Evolutionary conservation across 2,329 filamentous ascomycete species (phyloP).

Genomic region (Didymellaceae sp.): DNA sequence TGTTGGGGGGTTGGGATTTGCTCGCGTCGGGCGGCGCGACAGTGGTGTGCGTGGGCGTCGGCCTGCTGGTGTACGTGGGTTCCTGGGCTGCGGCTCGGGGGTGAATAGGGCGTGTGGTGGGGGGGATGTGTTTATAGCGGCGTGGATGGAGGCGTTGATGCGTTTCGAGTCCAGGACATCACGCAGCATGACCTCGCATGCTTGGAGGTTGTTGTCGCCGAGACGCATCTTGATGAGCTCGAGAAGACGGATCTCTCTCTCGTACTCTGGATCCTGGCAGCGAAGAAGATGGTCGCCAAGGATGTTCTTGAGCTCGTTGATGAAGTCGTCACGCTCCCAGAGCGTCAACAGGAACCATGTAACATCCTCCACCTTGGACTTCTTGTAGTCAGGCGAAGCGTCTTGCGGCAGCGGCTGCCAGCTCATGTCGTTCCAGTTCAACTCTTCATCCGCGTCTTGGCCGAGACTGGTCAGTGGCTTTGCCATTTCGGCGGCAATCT

Average conservation of each 20-base stretch:
- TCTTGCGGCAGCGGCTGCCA: constrained; percentile 95
- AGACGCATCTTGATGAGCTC: constrained; percentile 88
- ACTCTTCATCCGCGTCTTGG: constrained; percentile 62
- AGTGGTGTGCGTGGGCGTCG: constrained; percentile 33
- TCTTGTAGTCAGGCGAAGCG: constrained; percentile 86
- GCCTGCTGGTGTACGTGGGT: constrained; percentile 30
- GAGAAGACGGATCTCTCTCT: constrained; percentile 81
- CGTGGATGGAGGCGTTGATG: constrained; percentile 65
- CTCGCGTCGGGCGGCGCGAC: constrained; percentile 28
- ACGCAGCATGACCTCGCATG: constrained; percentile 96
- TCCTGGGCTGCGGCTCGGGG: constrained; percentile 22
- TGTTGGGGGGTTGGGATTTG: constrained; percentile 17
- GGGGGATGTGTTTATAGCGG: constrained; percentile 21
- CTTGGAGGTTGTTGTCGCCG: constrained; percentile 83
- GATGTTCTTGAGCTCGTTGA: constrained; percentile 89
- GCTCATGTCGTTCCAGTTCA: constrained; percentile 90
- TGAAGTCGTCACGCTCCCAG: constrained; percentile 91
- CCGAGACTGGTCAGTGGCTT: constrained; percentile 64
- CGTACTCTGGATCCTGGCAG: constrained; percentile 68
- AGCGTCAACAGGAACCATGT: constrained; percentile 88
- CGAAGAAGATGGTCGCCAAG: constrained; percentile 80
- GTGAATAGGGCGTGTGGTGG: constrained; percentile 19
- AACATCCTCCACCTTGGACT: constrained; percentile 86
- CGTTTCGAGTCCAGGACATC: constrained; percentile 85
- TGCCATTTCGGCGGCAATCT: constrained; percentile 71